phyloP scores from a whole-genome alignment of 1,284 basidiomycete species.

The Naganishia cerealis region DNA sequence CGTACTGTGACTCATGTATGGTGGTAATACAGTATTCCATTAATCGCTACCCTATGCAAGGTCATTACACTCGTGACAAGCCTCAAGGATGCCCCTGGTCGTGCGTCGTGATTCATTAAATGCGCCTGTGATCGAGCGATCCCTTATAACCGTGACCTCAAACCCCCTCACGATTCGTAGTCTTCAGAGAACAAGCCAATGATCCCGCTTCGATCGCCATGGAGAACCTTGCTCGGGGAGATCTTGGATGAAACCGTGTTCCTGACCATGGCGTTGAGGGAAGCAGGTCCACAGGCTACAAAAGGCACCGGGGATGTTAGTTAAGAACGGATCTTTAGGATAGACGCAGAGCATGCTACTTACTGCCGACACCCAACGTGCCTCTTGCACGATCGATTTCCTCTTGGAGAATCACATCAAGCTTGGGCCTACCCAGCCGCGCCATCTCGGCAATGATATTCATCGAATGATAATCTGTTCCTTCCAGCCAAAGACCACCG shows the following conservation, averaged over 20 bases:
- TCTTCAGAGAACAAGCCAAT: constrained; percentile 68
- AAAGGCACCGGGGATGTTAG: constrained; percentile 1
- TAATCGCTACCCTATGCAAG: not conserved
- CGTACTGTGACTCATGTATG: not conserved
- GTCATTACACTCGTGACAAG: not conserved
- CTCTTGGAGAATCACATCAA: constrained; percentile 66
- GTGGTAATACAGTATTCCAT: constrained; percentile 8
- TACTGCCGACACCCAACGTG: constrained; percentile 67
- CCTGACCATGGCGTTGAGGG: constrained; percentile 69
- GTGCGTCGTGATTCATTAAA: not conserved
- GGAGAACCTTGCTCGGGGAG: constrained; percentile 60
- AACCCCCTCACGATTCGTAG: constrained; percentile 59
- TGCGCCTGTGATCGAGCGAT: too few relatives aligned
- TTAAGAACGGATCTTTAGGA: not conserved
- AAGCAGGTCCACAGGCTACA: constrained; percentile 71
- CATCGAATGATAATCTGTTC: constrained; percentile 68
- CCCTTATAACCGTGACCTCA: too few relatives aligned
- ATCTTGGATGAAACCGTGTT: constrained; percentile 68
- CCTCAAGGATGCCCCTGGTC: not conserved
- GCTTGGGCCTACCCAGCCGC: constrained; percentile 70
- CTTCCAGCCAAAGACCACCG: constrained; percentile 61
- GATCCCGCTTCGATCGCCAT: constrained; percentile 65
- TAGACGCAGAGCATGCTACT: constrained; percentile 45
- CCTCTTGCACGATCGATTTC: constrained; percentile 65
- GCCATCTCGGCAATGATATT: constrained; percentile 68